These are phyloP conservation scores for Plicaturopsis crispa DNA, from an alignment of 768 basidiomycete species.

Conservation along the genomic window DNA sequence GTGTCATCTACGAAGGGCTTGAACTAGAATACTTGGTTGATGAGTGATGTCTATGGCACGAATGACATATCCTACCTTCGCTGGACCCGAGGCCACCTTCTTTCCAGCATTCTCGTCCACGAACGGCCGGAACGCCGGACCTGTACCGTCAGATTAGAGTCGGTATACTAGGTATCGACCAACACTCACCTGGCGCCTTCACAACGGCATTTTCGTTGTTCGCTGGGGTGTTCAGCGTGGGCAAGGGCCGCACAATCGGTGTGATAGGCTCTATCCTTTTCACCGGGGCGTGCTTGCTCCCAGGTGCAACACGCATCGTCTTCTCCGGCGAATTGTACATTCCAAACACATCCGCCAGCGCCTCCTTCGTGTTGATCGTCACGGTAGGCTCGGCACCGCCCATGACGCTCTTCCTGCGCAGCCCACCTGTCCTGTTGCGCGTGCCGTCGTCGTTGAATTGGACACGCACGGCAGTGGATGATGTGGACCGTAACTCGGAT, in stretches of 20 bases:
- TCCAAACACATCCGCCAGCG: constrained; percentile 87
- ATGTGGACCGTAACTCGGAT: constrained; percentile 26
- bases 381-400: constrained; percentile 69
- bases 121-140: constrained; percentile 58
- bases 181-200: constrained; percentile 32
- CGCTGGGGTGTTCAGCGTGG: background rate
- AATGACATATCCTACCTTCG: constrained; percentile 8
- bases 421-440: constrained; percentile 33
- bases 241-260: constrained; percentile 26
- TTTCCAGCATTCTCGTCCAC: constrained; percentile 50
- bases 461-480: constrained; percentile 31
- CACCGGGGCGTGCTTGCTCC: constrained; percentile 69
- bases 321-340: constrained; percentile 94
- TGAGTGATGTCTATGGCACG: background rate
- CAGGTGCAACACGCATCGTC: constrained; percentile 48
- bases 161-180: constrained; percentile 1
- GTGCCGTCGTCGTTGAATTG: constrained; percentile 57
- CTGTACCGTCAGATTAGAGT: constrained; percentile 6
- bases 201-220: constrained; percentile 19
- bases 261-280: constrained; percentile 58
- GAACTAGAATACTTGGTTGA: constrained; percentile 38
- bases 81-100: constrained; percentile 28
- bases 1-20: constrained; percentile 57
- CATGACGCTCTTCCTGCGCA: constrained; percentile 38
- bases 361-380: constrained; percentile 96